phyloP scores from a whole-genome alignment of 805 yeast species.

The Schwanniomyces polymorphus region DNA sequence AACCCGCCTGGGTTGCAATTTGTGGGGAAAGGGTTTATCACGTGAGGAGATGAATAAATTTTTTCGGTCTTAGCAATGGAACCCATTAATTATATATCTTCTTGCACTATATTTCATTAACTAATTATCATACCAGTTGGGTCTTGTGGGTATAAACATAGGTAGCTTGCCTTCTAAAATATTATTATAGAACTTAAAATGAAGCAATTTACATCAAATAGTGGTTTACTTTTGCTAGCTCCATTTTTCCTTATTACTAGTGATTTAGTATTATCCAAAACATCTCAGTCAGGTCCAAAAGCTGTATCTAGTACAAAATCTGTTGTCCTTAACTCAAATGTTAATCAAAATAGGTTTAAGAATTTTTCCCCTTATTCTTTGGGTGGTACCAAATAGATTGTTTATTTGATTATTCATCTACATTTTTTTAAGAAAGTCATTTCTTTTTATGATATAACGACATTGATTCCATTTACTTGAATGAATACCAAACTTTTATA shows the following conservation, averaged over 20 bases:
- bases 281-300: constrained; percentile 13
- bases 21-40: neutral
- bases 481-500: too few species aligned
- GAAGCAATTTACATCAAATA: constrained; percentile 20
- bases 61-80: neutral
- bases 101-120: neutral
- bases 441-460: neutral
- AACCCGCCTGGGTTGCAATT: neutral
- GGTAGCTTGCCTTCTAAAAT: neutral
- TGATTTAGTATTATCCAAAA: constrained; percentile 24
- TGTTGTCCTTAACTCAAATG: neutral
- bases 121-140: neutral
- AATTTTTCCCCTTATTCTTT: neutral
- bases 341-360: constrained; percentile 1
- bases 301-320: constrained; percentile 4
- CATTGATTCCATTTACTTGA: neutral
- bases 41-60: neutral
- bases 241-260: constrained; percentile 32
- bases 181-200: constrained; percentile 3
- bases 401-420: neutral
- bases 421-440: neutral
- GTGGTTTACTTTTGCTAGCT: constrained; percentile 24
- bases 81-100: neutral
- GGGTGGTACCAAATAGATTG: neutral
- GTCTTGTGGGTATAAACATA: neutral